phyloP scores from a whole-genome alignment of 83 land plant species.

The Picea abies region DNA sequence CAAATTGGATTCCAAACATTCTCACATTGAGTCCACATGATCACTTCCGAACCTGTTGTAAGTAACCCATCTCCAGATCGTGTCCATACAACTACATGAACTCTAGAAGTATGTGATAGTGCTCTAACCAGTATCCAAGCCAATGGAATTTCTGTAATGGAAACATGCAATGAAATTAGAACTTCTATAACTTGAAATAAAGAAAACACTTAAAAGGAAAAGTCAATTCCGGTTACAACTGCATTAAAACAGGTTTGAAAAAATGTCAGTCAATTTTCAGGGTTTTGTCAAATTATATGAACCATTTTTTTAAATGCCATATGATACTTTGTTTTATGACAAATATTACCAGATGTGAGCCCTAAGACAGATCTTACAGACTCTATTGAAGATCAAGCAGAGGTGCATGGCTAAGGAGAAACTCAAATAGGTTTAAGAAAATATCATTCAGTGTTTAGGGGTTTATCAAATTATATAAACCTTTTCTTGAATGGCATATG shows the following conservation, averaged over 20 bases:
- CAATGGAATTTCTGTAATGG: slow-evolving; percentile 24
- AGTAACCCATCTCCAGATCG: slow-evolving; percentile 94
- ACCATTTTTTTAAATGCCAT: no score
- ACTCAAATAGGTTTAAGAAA: not conserved
- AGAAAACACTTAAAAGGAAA: not conserved
- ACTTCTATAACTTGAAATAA: not conserved
- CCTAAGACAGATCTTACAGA: no score
- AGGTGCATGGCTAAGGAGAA: no score
- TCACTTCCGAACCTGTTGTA: slow-evolving; percentile 71
- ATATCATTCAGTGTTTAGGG: not conserved
- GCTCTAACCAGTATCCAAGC: not conserved
- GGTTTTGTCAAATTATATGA: no score
- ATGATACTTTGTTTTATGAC: no score
- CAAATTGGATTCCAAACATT: slow-evolving; percentile 67
- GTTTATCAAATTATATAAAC: not conserved
- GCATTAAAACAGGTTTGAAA: not conserved
- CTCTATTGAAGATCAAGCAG: no score
- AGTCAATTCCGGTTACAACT: not conserved
- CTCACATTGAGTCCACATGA: slow-evolving; percentile 59
- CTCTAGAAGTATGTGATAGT: slow-evolving; percentile 62
- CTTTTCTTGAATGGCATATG: not conserved
- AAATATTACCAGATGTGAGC: no score
- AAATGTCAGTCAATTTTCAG: not conserved
- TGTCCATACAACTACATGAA: slow-evolving; percentile 78
- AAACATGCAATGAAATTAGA: not conserved